Conservation (phyloP, 345 rosid genomes). For the Atalantia buxifolia region DNA sequence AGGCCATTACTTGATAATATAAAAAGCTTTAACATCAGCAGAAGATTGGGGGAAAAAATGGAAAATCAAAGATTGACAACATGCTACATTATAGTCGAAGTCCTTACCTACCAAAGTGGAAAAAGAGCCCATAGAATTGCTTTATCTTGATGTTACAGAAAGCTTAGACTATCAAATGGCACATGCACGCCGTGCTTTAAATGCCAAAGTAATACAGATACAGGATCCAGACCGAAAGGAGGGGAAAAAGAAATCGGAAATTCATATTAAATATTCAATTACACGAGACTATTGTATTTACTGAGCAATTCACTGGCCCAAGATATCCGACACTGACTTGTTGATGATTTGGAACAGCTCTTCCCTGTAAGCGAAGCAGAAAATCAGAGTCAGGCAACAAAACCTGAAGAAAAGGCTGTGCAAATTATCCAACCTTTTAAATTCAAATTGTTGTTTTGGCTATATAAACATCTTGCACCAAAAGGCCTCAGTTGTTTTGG, state of each 20-base stretch:
- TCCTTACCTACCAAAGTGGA: not conserved
- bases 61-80: not conserved
- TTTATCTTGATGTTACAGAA: not conserved
- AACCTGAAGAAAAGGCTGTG: not conserved
- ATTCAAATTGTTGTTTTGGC: not conserved
- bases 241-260: not conserved
- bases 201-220: not conserved
- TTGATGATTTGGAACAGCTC: slow-evolving; percentile 64
- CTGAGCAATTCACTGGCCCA: slow-evolving; percentile 51
- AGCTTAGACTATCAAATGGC: not conserved
- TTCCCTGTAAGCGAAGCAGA: slow-evolving; percentile 41
- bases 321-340: slow-evolving; percentile 54
- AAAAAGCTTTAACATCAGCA: too few species aligned
- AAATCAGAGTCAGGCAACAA: not conserved
- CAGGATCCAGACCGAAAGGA: not conserved
- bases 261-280: not conserved
- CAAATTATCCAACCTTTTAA: not conserved
- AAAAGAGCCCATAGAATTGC: not conserved
- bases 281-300: not conserved
- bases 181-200: not conserved
- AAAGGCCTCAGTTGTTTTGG: not conserved
- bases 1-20: too few species aligned
- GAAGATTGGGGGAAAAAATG: too few species aligned
- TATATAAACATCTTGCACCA: not conserved
- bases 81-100: not conserved